Evolutionary conservation across 306 rosid genomes (phyloP).

Genomic region (Ormosia semicastrata): DNA sequence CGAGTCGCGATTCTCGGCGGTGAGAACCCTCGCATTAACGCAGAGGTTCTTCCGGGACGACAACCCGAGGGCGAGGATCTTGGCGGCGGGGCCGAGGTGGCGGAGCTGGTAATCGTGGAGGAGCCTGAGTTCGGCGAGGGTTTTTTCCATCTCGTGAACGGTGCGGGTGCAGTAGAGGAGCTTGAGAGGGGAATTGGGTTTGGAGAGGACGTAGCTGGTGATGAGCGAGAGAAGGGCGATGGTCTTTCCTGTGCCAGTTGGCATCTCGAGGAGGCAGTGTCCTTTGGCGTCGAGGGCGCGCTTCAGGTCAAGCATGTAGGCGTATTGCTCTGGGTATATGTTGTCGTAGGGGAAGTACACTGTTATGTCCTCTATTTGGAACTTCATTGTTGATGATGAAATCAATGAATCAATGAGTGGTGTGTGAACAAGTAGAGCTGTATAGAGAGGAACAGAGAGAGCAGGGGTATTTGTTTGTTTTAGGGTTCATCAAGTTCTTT

Average conservation of each 20-base stretch:
- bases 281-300: constrained; percentile 89
- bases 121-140: constrained; percentile 75
- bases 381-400: constrained; percentile 57
- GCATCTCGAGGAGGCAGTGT: constrained; percentile 91
- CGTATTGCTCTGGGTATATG: constrained; percentile 89
- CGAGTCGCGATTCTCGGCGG: constrained; percentile 75
- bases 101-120: constrained; percentile 67
- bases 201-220: constrained; percentile 79
- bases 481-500: no score
- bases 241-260: constrained; percentile 92
- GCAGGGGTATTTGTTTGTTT: no score
- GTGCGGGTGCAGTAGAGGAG: constrained; percentile 95
- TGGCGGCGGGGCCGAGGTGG: constrained; percentile 62
- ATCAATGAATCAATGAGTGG: no score
- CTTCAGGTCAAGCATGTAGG: constrained; percentile 85
- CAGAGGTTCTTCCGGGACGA: constrained; percentile 89
- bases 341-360: constrained; percentile 89
- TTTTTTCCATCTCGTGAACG: constrained; percentile 98
- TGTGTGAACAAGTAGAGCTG: no score
- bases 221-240: constrained; percentile 81
- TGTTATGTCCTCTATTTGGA: constrained; percentile 71
- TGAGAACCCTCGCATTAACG: constrained; percentile 52
- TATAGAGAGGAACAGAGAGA: no score
- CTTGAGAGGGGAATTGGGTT: constrained; percentile 70
- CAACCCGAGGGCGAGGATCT: constrained; percentile 72